These are phyloP conservation scores for Passalora sequoiae DNA, from an alignment of 2,329 filamentous ascomycete genomes.

Conservation along the genomic window DNA sequence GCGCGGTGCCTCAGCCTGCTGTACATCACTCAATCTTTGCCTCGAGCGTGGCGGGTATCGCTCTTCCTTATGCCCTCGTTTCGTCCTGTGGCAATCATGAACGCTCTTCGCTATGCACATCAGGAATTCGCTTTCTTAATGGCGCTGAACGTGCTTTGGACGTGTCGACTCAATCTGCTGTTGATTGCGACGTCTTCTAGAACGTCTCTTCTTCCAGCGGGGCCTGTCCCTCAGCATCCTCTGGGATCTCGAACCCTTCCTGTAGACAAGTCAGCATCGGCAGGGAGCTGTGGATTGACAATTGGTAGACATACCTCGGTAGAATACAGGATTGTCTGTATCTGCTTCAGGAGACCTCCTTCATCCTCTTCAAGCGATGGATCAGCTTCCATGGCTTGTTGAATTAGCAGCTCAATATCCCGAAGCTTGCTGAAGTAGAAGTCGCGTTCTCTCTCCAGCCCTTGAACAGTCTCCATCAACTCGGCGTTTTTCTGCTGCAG, in stretches of 20 bases:
- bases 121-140: no score
- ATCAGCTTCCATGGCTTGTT: constrained; percentile 87
- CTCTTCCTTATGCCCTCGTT: no score
- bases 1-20: no score
- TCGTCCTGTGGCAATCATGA: no score
- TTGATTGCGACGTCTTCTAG: no score
- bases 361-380: constrained; percentile 93
- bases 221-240: constrained; percentile 58
- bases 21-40: no score
- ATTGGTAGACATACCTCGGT: constrained; percentile 75
- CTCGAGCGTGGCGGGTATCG: no score
- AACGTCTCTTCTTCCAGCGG: constrained; percentile 75
- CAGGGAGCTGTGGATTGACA: no score
- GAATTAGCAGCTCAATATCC: constrained; percentile 91
- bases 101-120: no score
- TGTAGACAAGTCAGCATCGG: no score
- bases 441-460: constrained; percentile 90
- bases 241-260: constrained; percentile 75
- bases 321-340: constrained; percentile 94
- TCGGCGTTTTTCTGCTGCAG: constrained; percentile 80
- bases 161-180: no score
- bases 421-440: constrained; percentile 99
- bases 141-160: no score
- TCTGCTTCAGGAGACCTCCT: constrained; percentile 85
- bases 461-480: constrained; percentile 90